phyloP scores from a whole-genome alignment of 2,329 filamentous ascomycete species.

The Trichoderma pleuroti region DNA sequence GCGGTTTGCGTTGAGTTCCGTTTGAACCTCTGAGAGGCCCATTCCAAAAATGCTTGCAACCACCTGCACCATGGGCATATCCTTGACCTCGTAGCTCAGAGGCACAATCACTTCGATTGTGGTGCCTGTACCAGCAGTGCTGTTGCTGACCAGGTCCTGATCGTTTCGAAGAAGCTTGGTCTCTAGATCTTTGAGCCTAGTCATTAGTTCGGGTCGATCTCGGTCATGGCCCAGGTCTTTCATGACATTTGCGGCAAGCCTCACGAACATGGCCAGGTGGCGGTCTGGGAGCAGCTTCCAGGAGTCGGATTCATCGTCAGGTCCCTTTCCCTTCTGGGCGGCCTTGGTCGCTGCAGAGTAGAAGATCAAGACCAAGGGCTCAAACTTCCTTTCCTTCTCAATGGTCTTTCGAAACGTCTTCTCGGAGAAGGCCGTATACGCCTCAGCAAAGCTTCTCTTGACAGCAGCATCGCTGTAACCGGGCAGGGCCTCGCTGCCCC shows the following conservation, averaged over 20 bases:
- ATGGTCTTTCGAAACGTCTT: conserved; percentile 83
- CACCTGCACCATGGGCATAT: conserved; percentile 89
- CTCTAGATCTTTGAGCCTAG: conserved; percentile 75
- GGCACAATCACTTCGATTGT: conserved; percentile 80
- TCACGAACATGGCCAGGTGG: conserved; percentile 90
- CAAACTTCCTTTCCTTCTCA: conserved; percentile 89
- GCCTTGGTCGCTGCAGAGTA: conserved; percentile 90
- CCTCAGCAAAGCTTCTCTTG: conserved; percentile 90
- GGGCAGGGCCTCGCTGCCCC: conserved; percentile 76
- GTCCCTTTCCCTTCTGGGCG: conserved; percentile 68
- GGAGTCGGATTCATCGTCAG: conserved; percentile 77
- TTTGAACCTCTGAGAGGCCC: conserved; percentile 74
- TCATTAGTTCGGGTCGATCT: conserved; percentile 80
- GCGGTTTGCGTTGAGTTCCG: conserved; percentile 79
- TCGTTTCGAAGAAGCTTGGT: conserved; percentile 93
- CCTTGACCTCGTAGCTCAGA: conserved; percentile 87
- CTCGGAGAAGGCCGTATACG: conserved; percentile 89
- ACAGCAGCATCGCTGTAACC: conserved; percentile 89
- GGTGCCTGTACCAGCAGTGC: conserved; percentile 34
- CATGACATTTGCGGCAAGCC: conserved; percentile 75
- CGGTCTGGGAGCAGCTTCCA: conserved; percentile 93
- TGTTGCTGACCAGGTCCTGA: conserved; percentile 63
- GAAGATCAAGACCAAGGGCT: conserved; percentile 92
- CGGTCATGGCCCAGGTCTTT: conserved; percentile 80
- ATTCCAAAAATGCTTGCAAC: conserved; percentile 85